Evolutionary conservation across 108 stramenopile genomes (phyloP).

Genomic region (Cyclostephanos invisitatus): DNA sequence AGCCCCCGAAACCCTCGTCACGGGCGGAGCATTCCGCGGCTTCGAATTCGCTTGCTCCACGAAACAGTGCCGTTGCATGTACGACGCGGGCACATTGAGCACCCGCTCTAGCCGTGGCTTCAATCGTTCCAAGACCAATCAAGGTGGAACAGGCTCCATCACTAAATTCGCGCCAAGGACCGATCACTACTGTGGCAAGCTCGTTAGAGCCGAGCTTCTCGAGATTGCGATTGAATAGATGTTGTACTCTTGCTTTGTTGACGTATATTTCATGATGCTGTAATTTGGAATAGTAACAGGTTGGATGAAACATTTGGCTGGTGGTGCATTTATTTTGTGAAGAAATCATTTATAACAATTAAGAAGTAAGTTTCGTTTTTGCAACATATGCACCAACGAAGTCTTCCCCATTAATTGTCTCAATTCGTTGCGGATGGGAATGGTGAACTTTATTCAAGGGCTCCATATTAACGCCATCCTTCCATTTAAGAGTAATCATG

Average conservation of each 20-base stretch:
- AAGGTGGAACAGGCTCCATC: background rate
- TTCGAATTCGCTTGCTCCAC: background rate
- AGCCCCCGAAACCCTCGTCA: background rate
- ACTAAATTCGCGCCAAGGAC: background rate
- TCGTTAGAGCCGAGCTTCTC: background rate
- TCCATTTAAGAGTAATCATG: background rate
- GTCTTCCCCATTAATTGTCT: too few species aligned
- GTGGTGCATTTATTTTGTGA: too few species aligned
- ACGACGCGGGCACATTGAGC: conserved; percentile 3
- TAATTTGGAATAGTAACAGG: too few species aligned
- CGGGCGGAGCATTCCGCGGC: background rate
- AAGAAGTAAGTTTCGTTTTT: too few species aligned
- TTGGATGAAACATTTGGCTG: too few species aligned
- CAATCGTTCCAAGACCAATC: background rate
- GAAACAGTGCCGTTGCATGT: background rate
- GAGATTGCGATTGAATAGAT: background rate
- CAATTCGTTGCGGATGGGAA: too few species aligned
- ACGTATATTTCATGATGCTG: background rate
- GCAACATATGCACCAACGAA: too few species aligned
- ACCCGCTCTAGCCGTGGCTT: background rate
- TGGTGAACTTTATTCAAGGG: background rate
- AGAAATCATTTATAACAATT: too few species aligned
- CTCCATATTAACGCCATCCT: background rate
- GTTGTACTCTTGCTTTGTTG: background rate
- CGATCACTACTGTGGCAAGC: background rate